Conservation (phyloP, 139 green algal genomes). For the Axilococcus clingmanii region DNA sequence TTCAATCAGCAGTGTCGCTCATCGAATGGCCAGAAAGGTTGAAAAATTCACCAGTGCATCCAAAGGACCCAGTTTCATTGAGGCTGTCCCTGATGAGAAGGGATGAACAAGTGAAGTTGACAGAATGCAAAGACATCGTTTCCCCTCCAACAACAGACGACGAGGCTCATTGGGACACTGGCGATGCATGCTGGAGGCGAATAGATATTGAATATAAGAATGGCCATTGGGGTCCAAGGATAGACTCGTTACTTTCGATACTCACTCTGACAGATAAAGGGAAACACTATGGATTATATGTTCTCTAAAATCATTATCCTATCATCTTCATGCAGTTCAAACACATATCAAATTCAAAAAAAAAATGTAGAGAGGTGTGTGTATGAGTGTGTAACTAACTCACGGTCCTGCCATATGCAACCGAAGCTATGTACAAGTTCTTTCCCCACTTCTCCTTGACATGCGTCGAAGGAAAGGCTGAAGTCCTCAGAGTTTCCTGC, state of each 20-base stretch:
- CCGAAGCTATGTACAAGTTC: constrained; percentile 94
- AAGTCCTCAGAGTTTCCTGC: constrained; percentile 95
- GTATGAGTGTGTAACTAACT: constrained; percentile 18
- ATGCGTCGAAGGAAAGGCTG: constrained; percentile 86
- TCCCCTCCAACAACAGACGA: neutral
- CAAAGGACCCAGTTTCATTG: no score
- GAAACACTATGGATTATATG: no score
- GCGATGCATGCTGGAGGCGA: neutral
- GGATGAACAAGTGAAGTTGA: no score
- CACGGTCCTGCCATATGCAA: constrained; percentile 92
- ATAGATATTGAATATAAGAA: no score
- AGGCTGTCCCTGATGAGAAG: no score
- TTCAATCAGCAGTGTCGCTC: constrained; percentile 14
- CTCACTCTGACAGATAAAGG: no score
- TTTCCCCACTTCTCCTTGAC: constrained; percentile 99
- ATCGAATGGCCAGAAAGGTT: constrained; percentile 27
- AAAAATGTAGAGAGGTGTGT: neutral
- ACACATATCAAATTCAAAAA: neutral
- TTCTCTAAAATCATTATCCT: no score
- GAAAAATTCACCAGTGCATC: neutral
- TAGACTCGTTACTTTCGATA: no score
- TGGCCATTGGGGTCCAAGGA: no score
- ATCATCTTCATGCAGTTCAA: no score
- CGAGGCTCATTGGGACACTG: neutral
- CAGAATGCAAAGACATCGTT: no score